Base-by-base conservation (phyloP, 768 basidiomycete genomes). In the Mycena belliarum region DNA sequence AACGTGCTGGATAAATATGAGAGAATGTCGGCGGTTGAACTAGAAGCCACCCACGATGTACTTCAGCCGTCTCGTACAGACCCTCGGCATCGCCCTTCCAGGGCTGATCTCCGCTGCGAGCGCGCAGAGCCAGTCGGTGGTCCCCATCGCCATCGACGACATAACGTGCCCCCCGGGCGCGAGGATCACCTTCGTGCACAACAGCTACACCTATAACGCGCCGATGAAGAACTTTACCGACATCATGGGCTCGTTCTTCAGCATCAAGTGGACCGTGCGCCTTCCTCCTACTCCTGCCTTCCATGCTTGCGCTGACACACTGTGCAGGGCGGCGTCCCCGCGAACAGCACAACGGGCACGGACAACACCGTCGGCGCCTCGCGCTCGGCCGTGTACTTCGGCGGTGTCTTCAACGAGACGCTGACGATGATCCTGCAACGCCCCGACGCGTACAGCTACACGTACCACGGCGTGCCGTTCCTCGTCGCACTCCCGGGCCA, bases 291-390 rank as follows among this genome's bases (percentile, higher is more conserved):
- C 16, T 4, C 15, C 29, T 32, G 29, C 7, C 29, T 32, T 6
- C 6, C 29, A 32, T 32, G 29, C 29, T 26, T 23, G 28, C 21
- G 12, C 21, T 24, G 6, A 8, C 16, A 47, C 35, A 15, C 21
- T n/a, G n/a, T n/a, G 29, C 8, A 60, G 59, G 49, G 23, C 25
- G 55, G 55, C 18, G n/a, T 14, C 21, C 16, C 25, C 28, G 49
- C 45, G n/a, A 60, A 9, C 41, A 6, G 1, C 18, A 60, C 59
- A 1, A 56, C 59, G 3, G 59, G 59, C 35, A 23, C 23, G 10
- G 59, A 55, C 45, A 60, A 60, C 54, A 44, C 52, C 20, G 47
- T 48, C 12, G 59, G 59, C 28, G 59, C 59, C 21, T 55, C 59
- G 21, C 59, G 59, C 42, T 29, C 28, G 3, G 59, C 48, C 1